Conservation (phyloP, 345 rosid species). For the Aquilaria sinensis region DNA sequence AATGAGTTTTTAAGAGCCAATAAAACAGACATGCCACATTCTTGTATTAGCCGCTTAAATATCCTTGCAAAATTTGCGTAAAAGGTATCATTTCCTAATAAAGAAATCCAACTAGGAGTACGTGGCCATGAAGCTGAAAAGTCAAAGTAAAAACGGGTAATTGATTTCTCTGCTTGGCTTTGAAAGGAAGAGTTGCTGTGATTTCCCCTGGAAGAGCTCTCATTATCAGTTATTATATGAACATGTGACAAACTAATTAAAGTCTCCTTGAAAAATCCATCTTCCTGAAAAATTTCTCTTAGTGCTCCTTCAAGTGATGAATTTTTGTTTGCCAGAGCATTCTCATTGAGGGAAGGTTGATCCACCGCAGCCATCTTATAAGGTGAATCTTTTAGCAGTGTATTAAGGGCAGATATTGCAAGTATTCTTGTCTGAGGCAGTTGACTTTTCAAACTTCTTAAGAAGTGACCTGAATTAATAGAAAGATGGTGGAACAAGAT, state of each 20-base stretch:
- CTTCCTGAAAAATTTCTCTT: conserved; percentile 73
- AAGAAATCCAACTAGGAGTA: conserved; percentile 96
- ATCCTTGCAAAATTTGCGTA: conserved; percentile 90
- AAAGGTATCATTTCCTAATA: conserved; percentile 85
- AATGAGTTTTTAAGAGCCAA: conserved; percentile 58
- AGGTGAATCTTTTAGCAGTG: conserved; percentile 88
- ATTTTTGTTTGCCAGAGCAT: conserved; percentile 35
- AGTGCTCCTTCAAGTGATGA: conserved; percentile 80
- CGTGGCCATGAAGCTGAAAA: conserved; percentile 99
- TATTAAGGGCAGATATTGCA: conserved; percentile 94
- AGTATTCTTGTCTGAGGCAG: conserved; percentile 99
- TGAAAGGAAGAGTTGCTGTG: conserved; percentile 83
- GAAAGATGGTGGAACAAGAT: conserved; percentile 5
- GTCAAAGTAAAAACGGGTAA: conserved; percentile 90
- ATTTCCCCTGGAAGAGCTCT: conserved; percentile 70
- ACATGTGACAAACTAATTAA: conserved; percentile 91
- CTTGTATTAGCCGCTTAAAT: conserved; percentile 90
- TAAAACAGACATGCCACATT: conserved; percentile 86
- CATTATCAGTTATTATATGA: conserved; percentile 77
- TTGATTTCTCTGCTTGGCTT: conserved; percentile 88
- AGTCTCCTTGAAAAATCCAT: conserved; percentile 87
- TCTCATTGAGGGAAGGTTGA: conserved; percentile 21
- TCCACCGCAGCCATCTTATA: conserved; percentile 59
- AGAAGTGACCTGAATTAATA: conserved; percentile 75
- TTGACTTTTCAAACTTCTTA: conserved; percentile 90